Percentiles rank a stretch among this genome's conserved stretches.
phyloP scores from a whole-genome alignment of 2,329 filamentous ascomycete species.

The Ciborinia camelliae region DNA sequence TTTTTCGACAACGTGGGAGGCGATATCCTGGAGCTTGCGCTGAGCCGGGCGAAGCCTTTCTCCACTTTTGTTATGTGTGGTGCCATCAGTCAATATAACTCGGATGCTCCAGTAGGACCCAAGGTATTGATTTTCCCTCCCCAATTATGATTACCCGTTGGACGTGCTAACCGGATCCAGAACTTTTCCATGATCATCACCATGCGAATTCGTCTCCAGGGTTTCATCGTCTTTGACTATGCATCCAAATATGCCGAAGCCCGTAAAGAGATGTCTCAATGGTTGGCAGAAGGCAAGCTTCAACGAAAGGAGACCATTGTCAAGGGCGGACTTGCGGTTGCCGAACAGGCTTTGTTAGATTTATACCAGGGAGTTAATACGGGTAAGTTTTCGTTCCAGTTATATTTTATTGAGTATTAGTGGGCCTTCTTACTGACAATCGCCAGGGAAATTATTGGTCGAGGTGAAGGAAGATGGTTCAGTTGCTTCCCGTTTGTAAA shows the following conservation, averaged over 20 bases:
- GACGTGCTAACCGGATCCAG: conserved; percentile 32
- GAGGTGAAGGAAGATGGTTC: conserved; percentile 45
- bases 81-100: conserved; percentile 66
- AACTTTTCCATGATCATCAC: conserved; percentile 51
- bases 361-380: conserved; percentile 69
- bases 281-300: conserved; percentile 69
- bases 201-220: conserved; percentile 61
- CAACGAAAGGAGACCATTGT: conserved; percentile 69
- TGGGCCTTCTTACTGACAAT: background rate
- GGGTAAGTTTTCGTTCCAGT: conserved; percentile 44
- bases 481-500: conserved; percentile 22
- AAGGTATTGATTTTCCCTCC: conserved; percentile 38
- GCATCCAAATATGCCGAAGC: conserved; percentile 55
- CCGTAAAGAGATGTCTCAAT: conserved; percentile 58
- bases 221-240: conserved; percentile 73
- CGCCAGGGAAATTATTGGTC: conserved; percentile 51
- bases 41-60: conserved; percentile 58
- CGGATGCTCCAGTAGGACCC: conserved; percentile 52
- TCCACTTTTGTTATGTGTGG: conserved; percentile 71
- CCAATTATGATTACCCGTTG: background rate
- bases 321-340: conserved; percentile 62
- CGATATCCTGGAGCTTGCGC: conserved; percentile 64
- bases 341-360: conserved; percentile 59
- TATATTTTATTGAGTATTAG: background rate
- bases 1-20: conserved; percentile 75